These are phyloP conservation scores for Zalaria obscura DNA, from an alignment of 2,329 filamentous ascomycete species.

Conservation along the genomic window DNA sequence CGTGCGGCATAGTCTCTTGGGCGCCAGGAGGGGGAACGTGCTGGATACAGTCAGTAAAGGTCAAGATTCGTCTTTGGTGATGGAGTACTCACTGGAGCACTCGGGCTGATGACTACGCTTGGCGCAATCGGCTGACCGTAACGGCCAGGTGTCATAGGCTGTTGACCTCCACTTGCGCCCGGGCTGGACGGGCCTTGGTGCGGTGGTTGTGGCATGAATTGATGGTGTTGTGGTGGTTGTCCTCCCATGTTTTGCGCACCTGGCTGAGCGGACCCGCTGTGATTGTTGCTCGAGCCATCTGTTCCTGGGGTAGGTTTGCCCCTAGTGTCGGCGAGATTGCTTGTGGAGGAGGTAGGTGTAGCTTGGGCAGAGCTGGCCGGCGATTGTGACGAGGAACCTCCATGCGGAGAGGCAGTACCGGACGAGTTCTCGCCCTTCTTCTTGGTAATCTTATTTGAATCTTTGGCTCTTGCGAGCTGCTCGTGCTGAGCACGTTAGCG, in stretches of 20 bases:
- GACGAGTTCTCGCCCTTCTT: constrained; percentile 38
- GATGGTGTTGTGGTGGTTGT: constrained; percentile 9
- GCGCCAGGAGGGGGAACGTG: constrained; percentile 86
- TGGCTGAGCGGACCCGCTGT: constrained; percentile 8
- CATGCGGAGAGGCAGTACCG: constrained; percentile 66
- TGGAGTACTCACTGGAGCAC: constrained; percentile 58
- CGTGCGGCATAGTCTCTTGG: constrained; percentile 94
- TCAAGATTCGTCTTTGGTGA: constrained; percentile 4
- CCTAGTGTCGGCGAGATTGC: constrained; percentile 70
- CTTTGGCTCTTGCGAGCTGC: constrained; percentile 87
- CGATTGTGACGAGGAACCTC: constrained; percentile 38
- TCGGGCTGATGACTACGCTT: constrained; percentile 88
- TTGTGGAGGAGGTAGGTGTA: constrained; percentile 82
- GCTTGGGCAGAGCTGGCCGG: constrained; percentile 46
- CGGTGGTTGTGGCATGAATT: constrained; percentile 13
- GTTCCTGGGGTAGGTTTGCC: constrained; percentile 58
- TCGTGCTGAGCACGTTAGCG: constrained; percentile 36
- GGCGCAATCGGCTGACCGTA: constrained; percentile 30
- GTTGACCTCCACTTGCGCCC: neutral
- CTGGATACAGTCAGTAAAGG: constrained; percentile 28
- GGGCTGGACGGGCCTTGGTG: neutral
- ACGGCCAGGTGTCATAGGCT: constrained; percentile 2
- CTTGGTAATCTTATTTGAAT: constrained; percentile 58
- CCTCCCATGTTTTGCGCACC: constrained; percentile 4
- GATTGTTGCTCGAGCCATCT: constrained; percentile 16